These are phyloP conservation scores for Aspergillus tubingensis DNA, from an alignment of 2,329 filamentous ascomycete species.

Conservation along the genomic window DNA sequence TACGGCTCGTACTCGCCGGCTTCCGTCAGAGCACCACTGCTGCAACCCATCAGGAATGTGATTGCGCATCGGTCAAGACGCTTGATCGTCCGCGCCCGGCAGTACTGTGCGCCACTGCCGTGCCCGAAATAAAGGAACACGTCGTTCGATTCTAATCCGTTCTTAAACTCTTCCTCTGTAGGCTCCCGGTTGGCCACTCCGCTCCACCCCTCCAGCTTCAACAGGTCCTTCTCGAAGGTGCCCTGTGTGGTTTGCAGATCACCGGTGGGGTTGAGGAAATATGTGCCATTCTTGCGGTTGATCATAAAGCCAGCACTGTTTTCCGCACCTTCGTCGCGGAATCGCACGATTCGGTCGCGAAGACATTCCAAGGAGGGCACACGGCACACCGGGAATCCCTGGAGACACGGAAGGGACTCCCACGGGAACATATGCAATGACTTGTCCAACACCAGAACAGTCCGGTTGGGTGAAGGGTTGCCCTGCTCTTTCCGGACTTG, in stretches of 20 bases:
- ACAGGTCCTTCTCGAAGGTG: slow-evolving; percentile 69
- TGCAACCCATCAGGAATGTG: slow-evolving; percentile 91
- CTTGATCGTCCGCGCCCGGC: slow-evolving; percentile 79
- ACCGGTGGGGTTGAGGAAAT: slow-evolving; percentile 84
- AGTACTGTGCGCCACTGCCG: slow-evolving; percentile 91
- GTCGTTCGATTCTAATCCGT: slow-evolving; percentile 65
- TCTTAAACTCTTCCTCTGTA: slow-evolving; percentile 74
- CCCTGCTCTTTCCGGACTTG: slow-evolving; percentile 41
- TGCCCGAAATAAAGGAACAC: slow-evolving; percentile 94
- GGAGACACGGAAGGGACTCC: slow-evolving; percentile 89
- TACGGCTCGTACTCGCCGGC: slow-evolving; percentile 88
- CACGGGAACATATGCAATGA: slow-evolving; percentile 88
- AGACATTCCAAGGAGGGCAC: slow-evolving; percentile 85
- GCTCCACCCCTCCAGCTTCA: slow-evolving; percentile 61
- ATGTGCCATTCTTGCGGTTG: slow-evolving; percentile 51
- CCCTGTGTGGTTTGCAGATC: slow-evolving; percentile 80
- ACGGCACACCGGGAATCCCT: slow-evolving; percentile 76
- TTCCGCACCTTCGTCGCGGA: slow-evolving; percentile 27
- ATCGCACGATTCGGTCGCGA: slow-evolving; percentile 69
- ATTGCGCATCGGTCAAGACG: slow-evolving; percentile 76
- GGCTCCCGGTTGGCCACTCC: slow-evolving; percentile 70
- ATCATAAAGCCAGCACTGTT: slow-evolving; percentile 53
- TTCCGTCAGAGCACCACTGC: slow-evolving; percentile 76
- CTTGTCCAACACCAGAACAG: slow-evolving; percentile 89
- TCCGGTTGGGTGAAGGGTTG: slow-evolving; percentile 56